A percentile compares a stretch with the other conserved stretches of the same genome.
phyloP scores from a whole-genome alignment of 1,139 yeast genomes.

The Yamadazyma spencermartinsiae region DNA sequence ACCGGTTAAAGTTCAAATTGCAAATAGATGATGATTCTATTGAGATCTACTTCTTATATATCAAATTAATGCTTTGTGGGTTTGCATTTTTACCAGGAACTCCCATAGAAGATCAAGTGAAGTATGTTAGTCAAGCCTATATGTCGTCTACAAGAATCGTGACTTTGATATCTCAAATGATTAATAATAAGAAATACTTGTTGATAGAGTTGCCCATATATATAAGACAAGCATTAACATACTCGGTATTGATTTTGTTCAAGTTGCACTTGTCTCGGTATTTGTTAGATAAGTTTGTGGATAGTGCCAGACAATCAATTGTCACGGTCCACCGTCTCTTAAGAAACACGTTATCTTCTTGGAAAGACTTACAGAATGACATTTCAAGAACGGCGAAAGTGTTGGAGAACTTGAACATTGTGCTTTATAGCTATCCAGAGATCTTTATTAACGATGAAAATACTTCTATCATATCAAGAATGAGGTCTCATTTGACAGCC shows the following conservation, averaged over 20 bases:
- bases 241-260: constrained; percentile 77
- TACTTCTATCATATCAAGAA: constrained; percentile 73
- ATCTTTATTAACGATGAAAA: constrained; percentile 46
- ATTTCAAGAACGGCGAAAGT: constrained; percentile 90
- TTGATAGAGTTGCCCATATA: constrained; percentile 85
- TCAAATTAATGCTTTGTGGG: constrained; percentile 79
- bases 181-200: constrained; percentile 53
- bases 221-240: constrained; percentile 80
- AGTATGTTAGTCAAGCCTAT: constrained; percentile 80
- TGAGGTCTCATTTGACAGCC: constrained; percentile 91
- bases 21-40: constrained; percentile 64
- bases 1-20: constrained; percentile 63
- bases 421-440: constrained; percentile 84
- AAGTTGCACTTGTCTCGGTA: constrained; percentile 80
- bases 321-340: constrained; percentile 88
- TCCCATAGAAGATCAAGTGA: constrained; percentile 84
- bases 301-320: constrained; percentile 88
- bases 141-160: constrained; percentile 79
- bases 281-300: constrained; percentile 73
- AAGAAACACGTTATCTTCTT: constrained; percentile 84
- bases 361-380: constrained; percentile 91
- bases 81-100: constrained; percentile 92
- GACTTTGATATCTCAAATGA: constrained; percentile 71
- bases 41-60: constrained; percentile 79
- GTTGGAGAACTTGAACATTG: constrained; percentile 86